phyloP scores from a whole-genome alignment of 2,329 filamentous ascomycete genomes.

The Diaporthe velutina region DNA sequence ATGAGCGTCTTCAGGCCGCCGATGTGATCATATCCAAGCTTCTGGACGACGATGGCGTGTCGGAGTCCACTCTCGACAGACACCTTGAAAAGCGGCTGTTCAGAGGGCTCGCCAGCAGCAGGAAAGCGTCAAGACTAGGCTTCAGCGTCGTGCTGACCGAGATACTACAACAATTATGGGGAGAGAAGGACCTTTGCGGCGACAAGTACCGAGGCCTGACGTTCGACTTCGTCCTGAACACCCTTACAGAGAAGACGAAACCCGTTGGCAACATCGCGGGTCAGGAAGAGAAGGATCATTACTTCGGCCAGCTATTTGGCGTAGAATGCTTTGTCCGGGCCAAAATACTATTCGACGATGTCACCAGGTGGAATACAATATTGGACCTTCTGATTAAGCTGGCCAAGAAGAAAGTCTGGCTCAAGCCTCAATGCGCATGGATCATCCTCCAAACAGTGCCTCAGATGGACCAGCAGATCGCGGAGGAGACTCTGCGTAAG shows the following conservation, averaged over 20 bases:
- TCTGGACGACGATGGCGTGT: constrained; percentile 61
- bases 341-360: constrained; percentile 74
- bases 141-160: constrained; percentile 93
- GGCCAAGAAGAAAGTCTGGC: constrained; percentile 86
- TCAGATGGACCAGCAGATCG: constrained; percentile 70
- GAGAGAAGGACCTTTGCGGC: constrained; percentile 57
- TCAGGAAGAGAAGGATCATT: constrained; percentile 88
- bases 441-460: constrained; percentile 80
- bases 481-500: constrained; percentile 72
- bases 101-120: constrained; percentile 88
- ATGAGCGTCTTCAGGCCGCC: constrained; percentile 69
- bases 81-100: constrained; percentile 80
- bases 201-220: constrained; percentile 65
- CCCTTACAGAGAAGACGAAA: constrained; percentile 68
- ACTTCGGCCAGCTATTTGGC: constrained; percentile 88
- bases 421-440: constrained; percentile 88
- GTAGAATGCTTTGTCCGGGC: constrained; percentile 89
- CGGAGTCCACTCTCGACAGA: constrained; percentile 66
- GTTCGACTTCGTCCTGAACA: constrained; percentile 67
- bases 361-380: constrained; percentile 74
- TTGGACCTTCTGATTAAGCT: constrained; percentile 80
- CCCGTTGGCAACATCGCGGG: constrained; percentile 66
- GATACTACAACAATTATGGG: constrained; percentile 78
- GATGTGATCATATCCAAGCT: constrained; percentile 70
- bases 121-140: constrained; percentile 88